A percentile compares a stretch with the other conserved stretches of the same genome.
These are phyloP conservation scores for Tylopilus balloui DNA, from an alignment of 768 basidiomycete genomes.

Conservation along the genomic window DNA sequence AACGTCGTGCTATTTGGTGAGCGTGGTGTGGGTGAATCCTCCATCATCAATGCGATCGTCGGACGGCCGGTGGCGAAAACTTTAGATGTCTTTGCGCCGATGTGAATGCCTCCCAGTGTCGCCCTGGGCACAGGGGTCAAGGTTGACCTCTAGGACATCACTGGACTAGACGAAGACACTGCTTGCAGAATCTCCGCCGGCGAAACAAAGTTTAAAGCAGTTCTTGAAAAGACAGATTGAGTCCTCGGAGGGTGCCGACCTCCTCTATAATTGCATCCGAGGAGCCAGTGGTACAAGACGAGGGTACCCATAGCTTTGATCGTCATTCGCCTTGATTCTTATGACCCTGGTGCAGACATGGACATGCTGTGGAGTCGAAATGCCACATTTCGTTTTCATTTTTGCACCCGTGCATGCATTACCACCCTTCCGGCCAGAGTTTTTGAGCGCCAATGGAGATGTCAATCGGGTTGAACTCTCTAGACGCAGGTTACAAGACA, in stretches of 20 bases:
- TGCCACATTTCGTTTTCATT: constrained; percentile 29
- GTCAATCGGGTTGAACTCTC: constrained; percentile 9
- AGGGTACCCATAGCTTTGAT: constrained; percentile 24
- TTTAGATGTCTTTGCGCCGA: constrained; percentile 29
- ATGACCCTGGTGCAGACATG: constrained; percentile 24
- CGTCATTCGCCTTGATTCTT: constrained; percentile 28
- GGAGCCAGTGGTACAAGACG: constrained; percentile 16
- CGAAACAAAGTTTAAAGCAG: constrained; percentile 16
- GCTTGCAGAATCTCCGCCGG: constrained; percentile 15
- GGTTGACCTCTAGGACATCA: constrained; percentile 33
- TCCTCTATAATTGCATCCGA: constrained; percentile 30
- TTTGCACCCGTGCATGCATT: constrained; percentile 36
- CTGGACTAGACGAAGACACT: constrained; percentile 32
- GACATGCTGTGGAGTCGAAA: constrained; percentile 34
- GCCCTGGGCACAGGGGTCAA: constrained; percentile 12
- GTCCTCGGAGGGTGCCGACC: constrained; percentile 19
- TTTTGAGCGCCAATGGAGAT: background rate
- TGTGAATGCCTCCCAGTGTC: constrained; percentile 5
- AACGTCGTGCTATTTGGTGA: constrained; percentile 37
- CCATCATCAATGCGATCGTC: constrained; percentile 35
- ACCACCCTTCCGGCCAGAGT: constrained; percentile 18
- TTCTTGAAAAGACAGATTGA: constrained; percentile 27
- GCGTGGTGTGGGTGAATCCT: constrained; percentile 37
- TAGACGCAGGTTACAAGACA: constrained; percentile 5
- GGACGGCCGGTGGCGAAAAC: constrained; percentile 22